phyloP scores from a whole-genome alignment of 768 basidiomycete genomes.

The Pilatotrama ljubarskyi region DNA sequence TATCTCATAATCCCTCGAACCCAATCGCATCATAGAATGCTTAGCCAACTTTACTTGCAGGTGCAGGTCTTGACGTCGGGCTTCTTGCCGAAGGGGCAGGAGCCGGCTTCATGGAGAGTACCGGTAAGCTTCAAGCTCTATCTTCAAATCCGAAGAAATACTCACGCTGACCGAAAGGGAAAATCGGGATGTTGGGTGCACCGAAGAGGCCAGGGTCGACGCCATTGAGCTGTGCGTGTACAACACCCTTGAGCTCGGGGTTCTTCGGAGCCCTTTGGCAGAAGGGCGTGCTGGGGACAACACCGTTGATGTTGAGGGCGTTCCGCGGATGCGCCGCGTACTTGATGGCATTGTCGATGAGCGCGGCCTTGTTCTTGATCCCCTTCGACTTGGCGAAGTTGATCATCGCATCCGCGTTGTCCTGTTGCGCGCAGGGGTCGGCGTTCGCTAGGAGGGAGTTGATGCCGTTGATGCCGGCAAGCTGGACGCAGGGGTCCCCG shows the following conservation, averaged over 20 bases:
- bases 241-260: slow-evolving; percentile 46
- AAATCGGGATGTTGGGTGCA: slow-evolving; percentile 46
- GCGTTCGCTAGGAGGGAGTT: slow-evolving; percentile 47
- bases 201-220: slow-evolving; percentile 56
- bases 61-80: slow-evolving; percentile 44
- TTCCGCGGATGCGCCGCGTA: slow-evolving; percentile 47
- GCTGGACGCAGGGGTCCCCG: slow-evolving; percentile 41
- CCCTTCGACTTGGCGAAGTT: slow-evolving; percentile 49
- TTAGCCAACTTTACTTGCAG: slow-evolving; percentile 28
- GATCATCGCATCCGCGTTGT: slow-evolving; percentile 51
- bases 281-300: slow-evolving; percentile 49
- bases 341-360: slow-evolving; percentile 44
- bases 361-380: slow-evolving; percentile 38
- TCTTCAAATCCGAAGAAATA: background rate
- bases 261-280: slow-evolving; percentile 58
- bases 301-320: slow-evolving; percentile 43
- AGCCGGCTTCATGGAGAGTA: slow-evolving; percentile 34
- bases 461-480: slow-evolving; percentile 42
- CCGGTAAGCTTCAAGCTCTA: background rate
- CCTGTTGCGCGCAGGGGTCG: slow-evolving; percentile 50
- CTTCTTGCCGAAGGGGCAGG: slow-evolving; percentile 46
- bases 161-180: slow-evolving; percentile 47
- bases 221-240: slow-evolving; percentile 43
- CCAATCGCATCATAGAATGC: too few species aligned
- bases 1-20: too few species aligned